Evolutionary conservation across 768 basidiomycete genomes (phyloP), one percentile per base, ranked within the genome.

Genomic region (Trametes cingulata): DNA sequence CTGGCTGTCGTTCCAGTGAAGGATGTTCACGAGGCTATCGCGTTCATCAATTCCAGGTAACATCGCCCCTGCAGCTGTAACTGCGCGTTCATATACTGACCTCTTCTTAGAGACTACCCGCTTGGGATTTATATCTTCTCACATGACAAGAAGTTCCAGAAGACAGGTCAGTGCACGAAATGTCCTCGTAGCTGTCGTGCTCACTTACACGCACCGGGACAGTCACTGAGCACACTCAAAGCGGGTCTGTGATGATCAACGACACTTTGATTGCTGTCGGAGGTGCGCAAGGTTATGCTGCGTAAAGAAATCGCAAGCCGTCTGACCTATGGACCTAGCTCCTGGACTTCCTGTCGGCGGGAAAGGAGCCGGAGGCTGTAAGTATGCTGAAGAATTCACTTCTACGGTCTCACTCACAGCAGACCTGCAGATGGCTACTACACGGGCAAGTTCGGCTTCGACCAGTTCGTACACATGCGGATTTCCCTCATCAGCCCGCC

Each of bases 111-210:
- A 27, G 86, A 87, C 48, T 82, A 87, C 56, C 90, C 92, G 5
- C 80, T 93, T 19, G 81, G 85, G 1, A 70, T 93, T 17, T 92
- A 93, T 65, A 82, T 90, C 37, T 93, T 93, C 72, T 80, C 87
- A 2, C 74, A 81, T 60, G 81, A 85, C 59, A 61, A 76, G 1
- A 71, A 72, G 12, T 77, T 85, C 63, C 88, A 88, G 73, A 70
- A 77, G 19, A 85, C 85, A 72, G 82, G 88, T 84, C 50, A 33
- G 48, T 19, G 14, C 5, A 9, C n/a, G n/a, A 10, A 33, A 10
- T 33, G 6, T 33, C 22, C 12, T 20, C 40, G 33, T 33, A 10
- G 6, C 19, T 17, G 19, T 33, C 25, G 17, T 40, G 7, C 20
- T 10, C 20, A 3, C 17, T 27, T 10, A 15, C 25, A 19, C 49